Base-by-base conservation (phyloP, 805 yeast genomes). In the Starmerella vitae region DNA sequence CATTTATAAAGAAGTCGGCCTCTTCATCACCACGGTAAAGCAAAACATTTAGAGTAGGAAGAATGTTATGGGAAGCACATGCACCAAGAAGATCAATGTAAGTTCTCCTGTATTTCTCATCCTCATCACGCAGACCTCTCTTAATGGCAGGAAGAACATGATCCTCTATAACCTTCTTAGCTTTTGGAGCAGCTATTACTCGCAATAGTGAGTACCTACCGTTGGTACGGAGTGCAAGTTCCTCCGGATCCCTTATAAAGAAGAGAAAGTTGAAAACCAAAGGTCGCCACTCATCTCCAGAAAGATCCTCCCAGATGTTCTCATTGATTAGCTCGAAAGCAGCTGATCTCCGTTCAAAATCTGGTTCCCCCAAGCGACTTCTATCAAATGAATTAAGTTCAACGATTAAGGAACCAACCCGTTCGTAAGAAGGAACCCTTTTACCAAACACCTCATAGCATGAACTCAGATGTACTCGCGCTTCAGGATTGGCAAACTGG, bases 211-310 rank as follows among this genome's bases (percentile, higher is more conserved):
- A 61, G 47, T 70, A 75, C 0, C 81, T 60, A 2, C 94, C 82
- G 52, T 81, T 82, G 0, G 81, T 70, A 58, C 96, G 70, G 42
- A 88, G 62, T 0, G 94, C 77, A 35, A 79, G 64, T 57, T 88
- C 98, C 12, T 74, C 76, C 27, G 74, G 75, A 51, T 83, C 93
- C 41, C 74, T 74, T 41, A 91, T 70, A 54, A 72, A 81, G 53
- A 62, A 84, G 29, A 91, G 64, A 41, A 75, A 66, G 38, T 75
- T 72, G 55, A 78, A 70, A 17, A 91, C 41, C 3, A 91, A 51
- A 3, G 95, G 95, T 8, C 71, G 47, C 97, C 97, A 91, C 50
- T 83, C 83, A 3, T 58, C 31, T 1, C 70, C 62, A 0, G 70
- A 53, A 2, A 80, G 59, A 3, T 53, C 43, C 5, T 37, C 9